Base-by-base conservation (phyloP, 2,329 filamentous ascomycete genomes). In the Penicillium sp. region DNA sequence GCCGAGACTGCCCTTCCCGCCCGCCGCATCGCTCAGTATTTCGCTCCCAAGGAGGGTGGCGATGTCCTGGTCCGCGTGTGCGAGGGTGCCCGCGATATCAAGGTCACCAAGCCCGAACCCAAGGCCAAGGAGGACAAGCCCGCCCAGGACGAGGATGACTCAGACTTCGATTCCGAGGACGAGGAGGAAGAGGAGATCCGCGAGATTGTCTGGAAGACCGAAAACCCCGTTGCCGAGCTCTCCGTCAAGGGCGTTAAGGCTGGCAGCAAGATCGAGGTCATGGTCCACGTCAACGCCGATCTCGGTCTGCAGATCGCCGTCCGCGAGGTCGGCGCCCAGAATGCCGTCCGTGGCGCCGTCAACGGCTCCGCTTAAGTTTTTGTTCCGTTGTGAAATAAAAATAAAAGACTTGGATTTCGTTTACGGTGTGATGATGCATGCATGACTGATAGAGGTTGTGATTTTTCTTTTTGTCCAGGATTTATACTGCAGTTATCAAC, bases 131-230 rank as follows among this genome's bases (percentile, higher is more conserved):
- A 79, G 25, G 79, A 80, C 59, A 79, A 77, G 65, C 82, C 86
- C 60, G 82, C 84, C 58, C 80, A 83, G 37, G 74, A 78, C 12
- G 83, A 85, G 45, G 81, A 82, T 2, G 82, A 85, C 38, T 85
- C 85, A 23, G 83, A 85, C 54, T 83, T 83, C 55, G 84, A 87
- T 50, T 83, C 78, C 44, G 80, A 84, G 29, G 80, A 82, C 4
- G 81, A 79, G 18, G 83, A 89, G 41, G 91, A 96, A 35, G 90
- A 96, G 75, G 92, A 97, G 78, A 82, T 86, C 68, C 83, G 92
- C 61, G 89, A 96, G 77, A 91, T 94, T 82, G 80, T 94, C 56
- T 97, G 91, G 91, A 96, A 96, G 82, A 83, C 91, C 46, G 89
- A 90, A 65, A 85, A 82, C 60, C 80, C 87, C 31, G 84, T 99